Base-by-base conservation (phyloP, 192 early-diverging fungal genomes). In the Podila epigama region DNA sequence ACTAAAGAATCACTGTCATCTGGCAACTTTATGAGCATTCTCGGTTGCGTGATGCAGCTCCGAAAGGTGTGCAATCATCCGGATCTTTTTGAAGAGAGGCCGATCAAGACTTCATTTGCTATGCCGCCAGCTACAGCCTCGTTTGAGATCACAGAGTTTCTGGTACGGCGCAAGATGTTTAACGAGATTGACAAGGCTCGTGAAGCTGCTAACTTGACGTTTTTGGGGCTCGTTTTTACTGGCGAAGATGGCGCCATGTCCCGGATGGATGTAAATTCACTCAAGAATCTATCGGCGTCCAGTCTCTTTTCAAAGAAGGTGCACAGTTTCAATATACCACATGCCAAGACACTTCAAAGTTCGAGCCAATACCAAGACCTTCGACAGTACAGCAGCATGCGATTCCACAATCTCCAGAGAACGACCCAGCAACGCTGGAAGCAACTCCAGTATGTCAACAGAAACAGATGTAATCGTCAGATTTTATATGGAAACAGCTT, bases 11-110 rank as follows among this genome's bases (percentile, higher is more conserved):
- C 89, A 3, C 77, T 95, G 31, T 83, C 82, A 11, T 80, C 84
- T 3, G 92, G 91, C 16, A 89, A 92, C 56, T 94, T 93, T 61
- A 52, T 94, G 65, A 88, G 87, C 62, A 91, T 92, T 33, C 92
- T 92, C 64, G 90, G 89, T 53, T 90, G 89, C 29, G 51, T 93
- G 57, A 89, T 89, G 89, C 90, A 94, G 73, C 81, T 92, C 54
- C 89, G 91, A 51, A 82, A 88, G 63, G 84, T 88, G 37, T 81
- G 90, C 60, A 85, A 87, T 63, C 68, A 82, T 34, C 80, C 83
- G 53, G 75, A 91, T 79, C 35, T 83, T 42, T 79, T 93, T 69
- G 78, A 85, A 72, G 80, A 83, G 9, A 71, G 89, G 48, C 82
- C 89, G 58, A 88, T 89, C 51, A 60, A 86, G 58, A 89, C 85